Conservation (phyloP, 2,329 filamentous ascomycete species). For the Pseudocercospora eumusae region DNA sequence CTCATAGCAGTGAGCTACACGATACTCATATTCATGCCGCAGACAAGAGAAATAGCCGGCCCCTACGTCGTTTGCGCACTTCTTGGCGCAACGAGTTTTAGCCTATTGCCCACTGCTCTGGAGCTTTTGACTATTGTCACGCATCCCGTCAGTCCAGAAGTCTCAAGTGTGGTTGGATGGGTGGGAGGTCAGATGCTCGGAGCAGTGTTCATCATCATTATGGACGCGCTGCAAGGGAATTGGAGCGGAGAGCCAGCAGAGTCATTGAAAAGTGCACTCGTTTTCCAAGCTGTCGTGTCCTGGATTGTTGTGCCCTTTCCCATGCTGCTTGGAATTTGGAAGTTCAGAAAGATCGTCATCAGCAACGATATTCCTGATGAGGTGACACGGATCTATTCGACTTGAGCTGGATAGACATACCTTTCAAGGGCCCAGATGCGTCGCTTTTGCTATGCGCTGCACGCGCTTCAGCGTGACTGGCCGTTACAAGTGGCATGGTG, state of each 20-base stretch:
- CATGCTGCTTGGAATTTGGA: conserved; percentile 25
- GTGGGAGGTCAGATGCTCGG: conserved; percentile 81
- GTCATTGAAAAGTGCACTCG: conserved; percentile 73
- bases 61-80: conserved; percentile 74
- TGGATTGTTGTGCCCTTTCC: conserved; percentile 59
- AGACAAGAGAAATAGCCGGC: conserved; percentile 61
- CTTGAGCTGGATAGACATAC: not conserved
- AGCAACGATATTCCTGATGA: conserved; percentile 8
- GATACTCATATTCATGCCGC: conserved; percentile 76
- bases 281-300: conserved; percentile 76
- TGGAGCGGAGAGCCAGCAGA: conserved; percentile 39
- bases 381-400: not conserved
- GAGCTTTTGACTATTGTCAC: conserved; percentile 87
- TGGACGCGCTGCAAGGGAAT: conserved; percentile 67
- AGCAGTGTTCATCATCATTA: conserved; percentile 78
- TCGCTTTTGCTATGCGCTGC: not conserved
- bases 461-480: not conserved
- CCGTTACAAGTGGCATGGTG: not conserved
- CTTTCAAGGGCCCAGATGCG: not conserved
- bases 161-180: conserved; percentile 84
- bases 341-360: conserved; percentile 37
- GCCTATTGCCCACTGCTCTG: conserved; percentile 77
- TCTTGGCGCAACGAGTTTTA: conserved; percentile 78
- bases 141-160: conserved; percentile 81
- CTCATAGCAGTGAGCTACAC: conserved; percentile 70